Base-by-base conservation (phyloP, 176 grass and related monocot species). In the Tillandsia leiboldiana region DNA sequence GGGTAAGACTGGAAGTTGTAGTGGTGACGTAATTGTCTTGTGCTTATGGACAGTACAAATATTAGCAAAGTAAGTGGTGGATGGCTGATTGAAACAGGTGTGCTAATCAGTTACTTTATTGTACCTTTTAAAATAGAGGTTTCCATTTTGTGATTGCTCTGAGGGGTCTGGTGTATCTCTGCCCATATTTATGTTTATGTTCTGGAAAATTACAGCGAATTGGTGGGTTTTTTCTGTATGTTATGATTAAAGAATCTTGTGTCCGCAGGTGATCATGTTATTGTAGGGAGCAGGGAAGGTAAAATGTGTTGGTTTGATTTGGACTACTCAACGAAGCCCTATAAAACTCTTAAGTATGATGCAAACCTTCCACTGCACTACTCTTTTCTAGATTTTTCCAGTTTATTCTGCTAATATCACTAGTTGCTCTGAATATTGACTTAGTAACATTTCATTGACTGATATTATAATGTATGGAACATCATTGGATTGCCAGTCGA, bases 261-360 rank as follows among this genome's bases (percentile, higher is more conserved):
- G 20, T 49, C 14, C 82, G 23, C 81, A 99, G 94, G 94, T 74
- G 94, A 93, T 84, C 91, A 99, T 82, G 66, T 99, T 81, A 86
- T 99, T 48, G 94, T 93, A 3, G 94, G 94, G 53, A 99, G 94
- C 80, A 93, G 79, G 79, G 94, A 99, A 70, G 94, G 94, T 23
- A 99, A 93, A 85, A 26, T 99, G 69, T 93, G 94, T 48, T 99
- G 94, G 94, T 99, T 99, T 52, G 94, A 99, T 88, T 88, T 91
- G 26, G 94, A 99, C 72, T 71, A 90, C 51, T 93, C 89, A 18
- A 85, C 90, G 3, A 69, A 77, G 13, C 84, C 94, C 14, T 99
- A 99, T 72, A 99, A 90, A 64, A 90, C 75, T 57, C 78, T 99
- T 42, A 93, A 79, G 95, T 99, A 90, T 22, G 66, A 67, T 70